Conservation (phyloP, 768 basidiomycete genomes). For the Pleurotus pulmonarius region DNA sequence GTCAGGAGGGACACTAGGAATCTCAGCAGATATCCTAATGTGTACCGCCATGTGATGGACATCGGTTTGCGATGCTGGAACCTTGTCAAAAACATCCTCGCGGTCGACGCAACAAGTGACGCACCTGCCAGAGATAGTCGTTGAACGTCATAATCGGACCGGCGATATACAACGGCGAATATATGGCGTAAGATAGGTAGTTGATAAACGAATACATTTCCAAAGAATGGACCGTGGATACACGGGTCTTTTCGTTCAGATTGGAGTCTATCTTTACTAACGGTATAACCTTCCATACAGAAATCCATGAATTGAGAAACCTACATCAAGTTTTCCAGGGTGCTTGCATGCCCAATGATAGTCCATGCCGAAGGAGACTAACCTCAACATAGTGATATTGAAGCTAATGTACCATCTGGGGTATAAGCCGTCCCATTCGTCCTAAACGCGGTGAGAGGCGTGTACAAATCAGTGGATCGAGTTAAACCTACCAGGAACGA, state of each 20-base stretch:
- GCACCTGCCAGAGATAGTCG: conserved; percentile 91
- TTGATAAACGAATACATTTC: conserved; percentile 64
- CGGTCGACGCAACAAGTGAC: conserved; percentile 12
- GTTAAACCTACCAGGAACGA: conserved; percentile 54
- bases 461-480: background rate
- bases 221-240: conserved; percentile 47
- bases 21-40: conserved; percentile 60
- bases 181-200: conserved; percentile 84
- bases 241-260: conserved; percentile 59
- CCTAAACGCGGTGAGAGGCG: conserved; percentile 36
- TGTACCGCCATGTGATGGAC: conserved; percentile 32
- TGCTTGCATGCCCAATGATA: conserved; percentile 75
- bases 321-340: conserved; percentile 37
- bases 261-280: conserved; percentile 4
- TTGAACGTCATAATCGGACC: conserved; percentile 97
- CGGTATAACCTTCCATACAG: background rate
- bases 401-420: conserved; percentile 92
- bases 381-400: conserved; percentile 93
- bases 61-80: conserved; percentile 60
- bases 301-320: conserved; percentile 13
- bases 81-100: no score
- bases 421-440: conserved; percentile 67
- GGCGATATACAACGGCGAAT: conserved; percentile 92
- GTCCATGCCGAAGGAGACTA: conserved; percentile 93
- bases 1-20: conserved; percentile 70